Evolutionary conservation across 352 stramenopile species (phyloP), one percentile per base, ranked within the genome.

Genomic region (Saprolegnia parasitica): DNA sequence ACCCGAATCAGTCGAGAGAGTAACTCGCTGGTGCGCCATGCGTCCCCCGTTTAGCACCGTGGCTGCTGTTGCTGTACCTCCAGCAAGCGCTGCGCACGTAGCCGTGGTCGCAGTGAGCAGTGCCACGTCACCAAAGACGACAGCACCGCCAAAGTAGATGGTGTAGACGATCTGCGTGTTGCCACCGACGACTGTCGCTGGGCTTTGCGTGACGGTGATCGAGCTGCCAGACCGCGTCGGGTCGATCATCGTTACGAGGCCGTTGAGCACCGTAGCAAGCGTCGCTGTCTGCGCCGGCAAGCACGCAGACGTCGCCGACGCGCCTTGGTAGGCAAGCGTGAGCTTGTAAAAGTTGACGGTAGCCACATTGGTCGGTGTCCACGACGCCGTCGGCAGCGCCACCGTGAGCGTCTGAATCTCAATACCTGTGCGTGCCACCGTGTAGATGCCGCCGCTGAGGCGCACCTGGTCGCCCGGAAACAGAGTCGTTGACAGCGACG

Each of bases 91-190:
- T 24, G 72, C 67, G 23, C 81, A 91, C 0, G 3, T 46, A 67
- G 1, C 54, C 73, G 15, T 45, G 63, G 42, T 20, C n/a, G 72
- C 63, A 26, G 62, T 39, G 4, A 94, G 71, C 0, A 55, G 67
- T 0, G 84, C 75, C 5, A 98, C 81, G 73, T 98, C 83, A 1
- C 95, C 93, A 20, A 88, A 46, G 10, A 98, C 79, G 2, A 73
- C 72, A 5, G 78, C 72, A 21, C 96, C 96, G 21, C 87, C 58
- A 60, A 98, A 99, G 73, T 98, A 98, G 24, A 99, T 77, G 16
- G 82, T 90, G 71, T 96, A 98, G 0, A 95, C 76, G 67, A 98
- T 98, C 0, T 78, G 81, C 37, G 71, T 89, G 0, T 76, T 67
- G 4, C 79, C 76, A 24, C 78, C 76, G n/a, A 61, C 50, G 6